Percentiles rank a stretch among this genome's conserved stretches.
phyloP scores from a whole-genome alignment of 2,329 filamentous ascomycete species.

The Aspergillus ochraceus region DNA sequence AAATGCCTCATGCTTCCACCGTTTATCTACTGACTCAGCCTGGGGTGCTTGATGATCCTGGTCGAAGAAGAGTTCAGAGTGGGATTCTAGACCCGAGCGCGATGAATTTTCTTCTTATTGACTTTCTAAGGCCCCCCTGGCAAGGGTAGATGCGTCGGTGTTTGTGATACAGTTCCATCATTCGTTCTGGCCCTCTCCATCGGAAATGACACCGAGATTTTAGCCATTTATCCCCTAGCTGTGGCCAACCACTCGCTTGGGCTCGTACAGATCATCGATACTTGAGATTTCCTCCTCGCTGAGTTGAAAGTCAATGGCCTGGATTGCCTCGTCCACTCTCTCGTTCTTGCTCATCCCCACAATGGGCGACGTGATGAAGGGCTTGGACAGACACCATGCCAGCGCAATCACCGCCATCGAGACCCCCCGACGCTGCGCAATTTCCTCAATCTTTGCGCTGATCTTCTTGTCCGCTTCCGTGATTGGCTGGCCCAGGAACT shows the following conservation, averaged over 20 bases:
- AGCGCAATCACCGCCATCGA: constrained; percentile 63
- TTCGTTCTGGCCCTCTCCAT: not conserved
- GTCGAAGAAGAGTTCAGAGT: not conserved
- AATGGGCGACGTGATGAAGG: constrained; percentile 31
- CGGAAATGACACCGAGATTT: no score
- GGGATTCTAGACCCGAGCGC: not conserved
- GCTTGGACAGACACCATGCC: constrained; percentile 54
- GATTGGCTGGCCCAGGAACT: constrained; percentile 16
- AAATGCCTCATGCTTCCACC: not conserved
- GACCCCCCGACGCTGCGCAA: constrained; percentile 55
- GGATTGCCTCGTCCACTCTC: constrained; percentile 57
- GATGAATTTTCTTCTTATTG: not conserved
- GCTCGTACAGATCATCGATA: constrained; percentile 43
- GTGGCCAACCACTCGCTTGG: constrained; percentile 20
- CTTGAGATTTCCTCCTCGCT: constrained; percentile 59
- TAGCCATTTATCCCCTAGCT: not conserved
- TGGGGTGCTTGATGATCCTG: not conserved
- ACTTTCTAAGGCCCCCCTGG: not conserved
- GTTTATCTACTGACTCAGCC: not conserved
- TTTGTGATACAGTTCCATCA: not conserved
- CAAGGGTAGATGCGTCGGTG: not conserved
- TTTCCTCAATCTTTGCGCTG: constrained; percentile 54
- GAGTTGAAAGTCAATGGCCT: constrained; percentile 57
- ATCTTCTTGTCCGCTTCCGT: constrained; percentile 36
- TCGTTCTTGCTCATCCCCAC: constrained; percentile 50